Percentiles rank a stretch among this genome's conserved stretches.
phyloP scores from a whole-genome alignment of 1,139 yeast genomes.

The Kodamaea alishanica region DNA sequence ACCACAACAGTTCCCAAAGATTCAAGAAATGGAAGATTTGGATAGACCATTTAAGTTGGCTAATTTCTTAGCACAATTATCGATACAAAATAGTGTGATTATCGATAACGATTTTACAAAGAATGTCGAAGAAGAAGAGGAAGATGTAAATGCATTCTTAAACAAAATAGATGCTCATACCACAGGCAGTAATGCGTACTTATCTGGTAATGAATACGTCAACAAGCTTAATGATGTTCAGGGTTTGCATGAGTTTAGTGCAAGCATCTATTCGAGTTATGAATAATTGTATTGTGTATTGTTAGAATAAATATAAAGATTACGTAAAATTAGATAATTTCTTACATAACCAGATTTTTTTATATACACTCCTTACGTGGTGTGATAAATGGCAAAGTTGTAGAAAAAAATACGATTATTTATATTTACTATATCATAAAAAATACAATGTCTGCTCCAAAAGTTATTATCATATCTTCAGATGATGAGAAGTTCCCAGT shows the following conservation, averaged over 20 bases:
- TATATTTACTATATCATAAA: not conserved
- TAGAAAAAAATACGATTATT: not conserved
- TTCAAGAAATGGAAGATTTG: slow-evolving; percentile 18
- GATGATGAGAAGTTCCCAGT: slow-evolving; percentile 73
- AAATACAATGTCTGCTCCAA: slow-evolving; percentile 26
- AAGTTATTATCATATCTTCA: slow-evolving; percentile 63
- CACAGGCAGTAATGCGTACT: slow-evolving; percentile 13
- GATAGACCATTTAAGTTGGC: slow-evolving; percentile 55
- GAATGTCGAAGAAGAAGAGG: slow-evolving; percentile 44
- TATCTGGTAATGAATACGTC: slow-evolving; percentile 41
- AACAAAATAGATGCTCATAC: slow-evolving; percentile 10
- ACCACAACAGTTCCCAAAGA: slow-evolving; percentile 9
- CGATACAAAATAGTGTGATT: slow-evolving; percentile 61
- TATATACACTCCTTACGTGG: not conserved
- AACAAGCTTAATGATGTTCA: slow-evolving; percentile 51
- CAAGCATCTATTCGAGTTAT: slow-evolving; percentile 85
- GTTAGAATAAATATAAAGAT: not conserved
- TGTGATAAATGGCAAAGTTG: slow-evolving; percentile 1
- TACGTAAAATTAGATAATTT: not conserved
- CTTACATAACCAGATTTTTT: not conserved
- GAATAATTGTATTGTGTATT: slow-evolving; percentile 26
- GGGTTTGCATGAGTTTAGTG: slow-evolving; percentile 82
- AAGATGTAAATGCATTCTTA: slow-evolving; percentile 33
- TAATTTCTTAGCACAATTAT: slow-evolving; percentile 60
- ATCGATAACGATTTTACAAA: slow-evolving; percentile 34